Evolutionary conservation across 2,329 filamentous ascomycete species (phyloP).

Genomic region (Talaromyces amestolkiae): DNA sequence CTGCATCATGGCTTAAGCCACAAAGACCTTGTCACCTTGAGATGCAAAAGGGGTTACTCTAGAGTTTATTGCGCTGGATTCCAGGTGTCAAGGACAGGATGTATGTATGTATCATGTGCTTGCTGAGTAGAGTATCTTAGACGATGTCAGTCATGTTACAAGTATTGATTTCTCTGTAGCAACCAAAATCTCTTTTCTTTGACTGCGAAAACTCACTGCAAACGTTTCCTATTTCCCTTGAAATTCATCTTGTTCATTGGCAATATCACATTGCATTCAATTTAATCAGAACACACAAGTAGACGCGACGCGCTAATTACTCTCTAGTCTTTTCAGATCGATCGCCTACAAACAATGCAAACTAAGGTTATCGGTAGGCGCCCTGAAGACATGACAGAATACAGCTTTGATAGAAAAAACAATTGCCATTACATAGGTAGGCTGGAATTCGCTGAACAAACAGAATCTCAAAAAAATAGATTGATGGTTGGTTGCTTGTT

Average conservation of each 20-base stretch:
- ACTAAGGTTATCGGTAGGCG: background rate
- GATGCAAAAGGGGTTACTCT: background rate
- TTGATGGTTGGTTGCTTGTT: too few species aligned
- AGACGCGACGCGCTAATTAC: background rate
- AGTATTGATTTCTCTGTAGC: too few species aligned
- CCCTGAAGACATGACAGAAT: background rate
- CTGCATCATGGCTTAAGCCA: background rate
- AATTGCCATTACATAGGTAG: background rate
- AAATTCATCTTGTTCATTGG: too few species aligned
- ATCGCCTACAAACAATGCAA: background rate
- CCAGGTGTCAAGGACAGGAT: background rate
- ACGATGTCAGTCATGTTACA: background rate
- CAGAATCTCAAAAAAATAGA: too few species aligned
- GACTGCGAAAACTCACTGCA: background rate
- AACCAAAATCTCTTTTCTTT: too few species aligned
- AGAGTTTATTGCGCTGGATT: background rate
- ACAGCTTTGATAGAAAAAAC: background rate
- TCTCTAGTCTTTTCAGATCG: background rate
- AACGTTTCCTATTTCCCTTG: too few species aligned
- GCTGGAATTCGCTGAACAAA: background rate
- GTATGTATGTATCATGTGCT: background rate
- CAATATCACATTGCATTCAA: background rate
- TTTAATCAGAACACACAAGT: background rate
- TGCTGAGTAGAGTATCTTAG: background rate
- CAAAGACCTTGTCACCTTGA: background rate